Base-by-base conservation (phyloP, 768 basidiomycete species). In the Collybia sordida region DNA sequence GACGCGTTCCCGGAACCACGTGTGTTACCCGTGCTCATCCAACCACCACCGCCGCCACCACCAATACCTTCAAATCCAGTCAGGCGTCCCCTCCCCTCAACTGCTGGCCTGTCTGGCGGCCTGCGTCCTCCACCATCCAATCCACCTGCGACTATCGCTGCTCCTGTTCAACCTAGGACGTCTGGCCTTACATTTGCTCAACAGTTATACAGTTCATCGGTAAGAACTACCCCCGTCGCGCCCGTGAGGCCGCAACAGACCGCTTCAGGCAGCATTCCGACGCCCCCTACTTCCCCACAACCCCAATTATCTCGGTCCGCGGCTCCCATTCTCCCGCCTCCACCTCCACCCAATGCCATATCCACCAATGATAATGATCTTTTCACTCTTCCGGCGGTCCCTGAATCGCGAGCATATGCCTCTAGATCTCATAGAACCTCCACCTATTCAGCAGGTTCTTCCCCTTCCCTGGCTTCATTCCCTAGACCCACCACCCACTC, bases 201-300 rank as follows among this genome's bases (percentile, higher is more conserved):
- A 45, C 48, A 53, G 37, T 31, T 60, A 2, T 60, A 60, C n/a
- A 54, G 54, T 6, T 54, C 56, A n/a, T 42, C 52, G 2, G 17
- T 39, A 17, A 53, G 45, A 18, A 17, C 54, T 25, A 23, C 21
- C 45, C 11, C 22, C 47, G 11, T 27, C 54, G 11, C 31, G 31
- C 31, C 31, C 9, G 4, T 31, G 14, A 11, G 31, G 9, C 9
- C 31, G 31, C 31, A 14, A 4, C 31, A 31, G 14, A 31, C 31
- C 3, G 14, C 5, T 11, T 31, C 31, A 11, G 31, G 31, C 31
- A 46, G 21, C 37, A 49, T 49, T 8, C 47, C 47, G 41, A 49
- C 47, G 15, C 47, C 47, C 18, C 41, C 47, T n/a, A 49, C 22
- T 19, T 40, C 47, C 34, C 47, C 47, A 19, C 47, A 36, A 15